A percentile compares a stretch with the other conserved stretches of the same genome.
phyloP scores from a whole-genome alignment of 2,329 filamentous ascomycete species.

The Macrophomina pseudophaseolina region DNA sequence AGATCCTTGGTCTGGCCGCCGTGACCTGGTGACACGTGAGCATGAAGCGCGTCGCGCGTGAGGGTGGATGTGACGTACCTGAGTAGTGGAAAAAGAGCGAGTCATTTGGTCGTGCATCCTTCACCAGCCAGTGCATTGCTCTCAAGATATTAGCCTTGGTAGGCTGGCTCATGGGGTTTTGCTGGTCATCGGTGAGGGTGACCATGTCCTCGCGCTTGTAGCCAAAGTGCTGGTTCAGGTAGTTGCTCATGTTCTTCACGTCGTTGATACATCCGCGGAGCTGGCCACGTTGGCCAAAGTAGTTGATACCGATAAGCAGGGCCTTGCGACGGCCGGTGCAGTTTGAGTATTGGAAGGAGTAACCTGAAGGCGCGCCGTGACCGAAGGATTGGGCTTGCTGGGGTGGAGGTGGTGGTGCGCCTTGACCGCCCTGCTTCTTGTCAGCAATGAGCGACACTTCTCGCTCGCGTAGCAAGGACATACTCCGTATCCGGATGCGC shows the following conservation, averaged over 20 bases:
- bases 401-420: conserved; percentile 70
- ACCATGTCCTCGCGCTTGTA: conserved; percentile 98
- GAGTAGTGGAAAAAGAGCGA: conserved; percentile 98
- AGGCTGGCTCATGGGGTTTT: conserved; percentile 95
- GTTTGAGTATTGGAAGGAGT: conserved; percentile 88
- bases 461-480: conserved; percentile 38
- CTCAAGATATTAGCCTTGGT: conserved; percentile 94
- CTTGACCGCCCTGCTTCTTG: conserved; percentile 50
- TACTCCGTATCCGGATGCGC: conserved; percentile 34
- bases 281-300: conserved; percentile 90
- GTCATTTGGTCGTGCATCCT: conserved; percentile 89
- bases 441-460: conserved; percentile 51
- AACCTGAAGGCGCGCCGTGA: conserved; percentile 76
- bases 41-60: neutral
- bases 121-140: conserved; percentile 98
- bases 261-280: conserved; percentile 95
- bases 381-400: conserved; percentile 58
- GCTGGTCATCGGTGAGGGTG: conserved; percentile 92
- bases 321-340: conserved; percentile 90
- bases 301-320: conserved; percentile 92
- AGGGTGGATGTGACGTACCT: conserved; percentile 57
- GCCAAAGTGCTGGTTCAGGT: conserved; percentile 85
- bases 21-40: conserved; percentile 61
- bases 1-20: conserved; percentile 81
- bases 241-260: conserved; percentile 94